Evolutionary conservation across 345 rosid species (phyloP).

Genomic region (Eucalyptus tenuipes): DNA sequence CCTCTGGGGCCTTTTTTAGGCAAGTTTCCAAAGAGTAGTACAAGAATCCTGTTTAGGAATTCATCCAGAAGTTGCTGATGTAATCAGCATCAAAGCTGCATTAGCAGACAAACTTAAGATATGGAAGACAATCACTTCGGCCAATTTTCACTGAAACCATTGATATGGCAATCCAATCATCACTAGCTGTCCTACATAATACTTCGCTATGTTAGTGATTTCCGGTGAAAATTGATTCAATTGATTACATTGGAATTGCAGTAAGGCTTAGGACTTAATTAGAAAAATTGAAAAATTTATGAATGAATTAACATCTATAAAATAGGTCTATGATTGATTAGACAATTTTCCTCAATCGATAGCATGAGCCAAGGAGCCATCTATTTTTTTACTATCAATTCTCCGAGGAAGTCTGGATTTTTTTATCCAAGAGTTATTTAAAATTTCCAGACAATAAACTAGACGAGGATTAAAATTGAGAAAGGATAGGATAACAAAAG

Average conservation of each 20-base stretch:
- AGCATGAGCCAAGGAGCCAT: not conserved
- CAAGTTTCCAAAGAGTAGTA: not conserved
- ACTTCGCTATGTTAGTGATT: not conserved
- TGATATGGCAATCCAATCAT: not conserved
- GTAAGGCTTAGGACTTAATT: not conserved
- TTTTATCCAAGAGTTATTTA: not conserved
- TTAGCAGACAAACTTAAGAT: not conserved
- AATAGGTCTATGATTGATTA: not conserved
- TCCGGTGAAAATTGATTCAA: accelerated
- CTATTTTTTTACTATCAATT: not conserved
- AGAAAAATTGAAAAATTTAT: not conserved
- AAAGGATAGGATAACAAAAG: not conserved
- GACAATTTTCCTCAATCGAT: not conserved
- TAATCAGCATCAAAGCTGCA: not conserved
- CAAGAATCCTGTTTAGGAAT: not conserved
- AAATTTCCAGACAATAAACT: not conserved
- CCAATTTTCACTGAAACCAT: accelerated
- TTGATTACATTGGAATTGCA: not conserved
- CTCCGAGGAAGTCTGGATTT: not conserved
- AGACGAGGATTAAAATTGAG: not conserved
- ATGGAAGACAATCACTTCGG: not conserved
- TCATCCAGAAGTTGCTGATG: not conserved
- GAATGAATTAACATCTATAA: not conserved
- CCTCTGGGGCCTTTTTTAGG: not conserved
- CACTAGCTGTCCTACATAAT: not conserved